A percentile compares a stretch with the other conserved stretches of the same genome.
Conservation (phyloP, 495 filamentous ascomycete species). For the Penicillium soppii region DNA sequence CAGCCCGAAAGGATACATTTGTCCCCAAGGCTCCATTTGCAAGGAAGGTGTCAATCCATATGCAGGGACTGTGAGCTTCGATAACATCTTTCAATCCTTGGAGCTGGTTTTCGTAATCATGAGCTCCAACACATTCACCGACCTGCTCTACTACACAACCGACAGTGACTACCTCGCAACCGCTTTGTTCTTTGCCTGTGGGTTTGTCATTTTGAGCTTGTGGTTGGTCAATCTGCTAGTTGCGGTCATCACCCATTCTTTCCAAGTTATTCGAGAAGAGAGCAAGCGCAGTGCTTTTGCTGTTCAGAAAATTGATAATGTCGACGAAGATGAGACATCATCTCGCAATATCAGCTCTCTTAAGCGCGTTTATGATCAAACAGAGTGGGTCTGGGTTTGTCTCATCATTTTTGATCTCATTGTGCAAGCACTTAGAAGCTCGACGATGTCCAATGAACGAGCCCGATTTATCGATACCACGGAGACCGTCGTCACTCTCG, state of each 20-base stretch:
- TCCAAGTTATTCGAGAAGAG: constrained; percentile 97
- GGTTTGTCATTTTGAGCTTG: constrained; percentile 88
- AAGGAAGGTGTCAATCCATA: constrained; percentile 77
- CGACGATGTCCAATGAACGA: constrained; percentile 62
- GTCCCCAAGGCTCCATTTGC: constrained; percentile 78
- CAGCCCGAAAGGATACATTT: constrained; percentile 84
- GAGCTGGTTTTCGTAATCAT: constrained; percentile 98
- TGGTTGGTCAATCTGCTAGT: constrained; percentile 98
- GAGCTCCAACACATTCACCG: constrained; percentile 94
- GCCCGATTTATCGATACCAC: constrained; percentile 59
- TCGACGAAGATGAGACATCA: constrained; percentile 34
- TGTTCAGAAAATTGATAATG: constrained; percentile 58
- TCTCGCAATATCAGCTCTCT: constrained; percentile 51
- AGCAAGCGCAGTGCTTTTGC: constrained; percentile 93
- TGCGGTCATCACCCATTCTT: constrained; percentile 96
- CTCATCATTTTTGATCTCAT: constrained; percentile 77
- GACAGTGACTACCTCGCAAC: constrained; percentile 87
- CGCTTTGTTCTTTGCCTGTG: constrained; percentile 80
- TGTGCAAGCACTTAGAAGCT: constrained; percentile 71
- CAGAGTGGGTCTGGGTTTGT: constrained; percentile 73
- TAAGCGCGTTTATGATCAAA: constrained; percentile 70
- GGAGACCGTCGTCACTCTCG: constrained; percentile 73
- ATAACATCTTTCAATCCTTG: constrained; percentile 87
- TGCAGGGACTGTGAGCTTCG: constrained; percentile 87
- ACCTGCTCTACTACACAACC: constrained; percentile 88